A percentile compares a stretch with the other conserved stretches of the same genome.
Conservation (phyloP, 208 protist genomes). For the Tetramitus jugosus region DNA sequence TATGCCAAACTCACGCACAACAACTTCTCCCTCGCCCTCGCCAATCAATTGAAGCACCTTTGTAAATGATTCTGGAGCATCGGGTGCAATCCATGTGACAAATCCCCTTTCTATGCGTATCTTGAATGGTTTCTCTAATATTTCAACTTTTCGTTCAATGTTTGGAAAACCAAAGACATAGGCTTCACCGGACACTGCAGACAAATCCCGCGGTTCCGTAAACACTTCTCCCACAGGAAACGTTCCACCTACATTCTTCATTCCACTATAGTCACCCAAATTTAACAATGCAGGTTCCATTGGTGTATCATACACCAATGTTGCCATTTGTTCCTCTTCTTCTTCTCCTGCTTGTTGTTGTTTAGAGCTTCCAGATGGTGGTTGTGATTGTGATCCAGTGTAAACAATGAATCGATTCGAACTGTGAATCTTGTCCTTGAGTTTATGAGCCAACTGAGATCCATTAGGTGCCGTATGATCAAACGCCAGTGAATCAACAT, state of each 20-base stretch:
- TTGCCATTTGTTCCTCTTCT: neutral
- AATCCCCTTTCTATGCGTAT: conserved; percentile 59
- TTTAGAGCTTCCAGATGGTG: no score
- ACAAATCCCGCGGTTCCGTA: conserved; percentile 68
- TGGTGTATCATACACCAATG: conserved; percentile 11
- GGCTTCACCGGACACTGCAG: conserved; percentile 59
- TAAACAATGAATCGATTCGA: neutral
- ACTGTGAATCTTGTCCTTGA: neutral
- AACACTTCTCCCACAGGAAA: conserved; percentile 78
- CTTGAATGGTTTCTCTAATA: conserved; percentile 56
- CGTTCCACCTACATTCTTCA: conserved; percentile 68
- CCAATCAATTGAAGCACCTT: conserved; percentile 65
- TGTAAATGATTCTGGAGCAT: conserved; percentile 57
- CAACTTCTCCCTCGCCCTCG: conserved; percentile 60
- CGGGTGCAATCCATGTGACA: conserved; percentile 51
- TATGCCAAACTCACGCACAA: conserved; percentile 73
- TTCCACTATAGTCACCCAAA: conserved; percentile 25
- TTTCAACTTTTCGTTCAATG: conserved; percentile 56
- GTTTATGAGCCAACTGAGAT: neutral
- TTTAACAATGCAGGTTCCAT: conserved; percentile 25
- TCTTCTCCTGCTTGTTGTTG: no score
- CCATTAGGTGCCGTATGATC: neutral
- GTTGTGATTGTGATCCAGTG: no score
- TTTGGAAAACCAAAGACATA: conserved; percentile 70
- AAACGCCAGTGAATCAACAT: neutral